Percentiles rank a stretch among this genome's conserved stretches.
Evolutionary conservation across 352 stramenopile genomes (phyloP).

Genomic region (Phytophthora uliginosa): DNA sequence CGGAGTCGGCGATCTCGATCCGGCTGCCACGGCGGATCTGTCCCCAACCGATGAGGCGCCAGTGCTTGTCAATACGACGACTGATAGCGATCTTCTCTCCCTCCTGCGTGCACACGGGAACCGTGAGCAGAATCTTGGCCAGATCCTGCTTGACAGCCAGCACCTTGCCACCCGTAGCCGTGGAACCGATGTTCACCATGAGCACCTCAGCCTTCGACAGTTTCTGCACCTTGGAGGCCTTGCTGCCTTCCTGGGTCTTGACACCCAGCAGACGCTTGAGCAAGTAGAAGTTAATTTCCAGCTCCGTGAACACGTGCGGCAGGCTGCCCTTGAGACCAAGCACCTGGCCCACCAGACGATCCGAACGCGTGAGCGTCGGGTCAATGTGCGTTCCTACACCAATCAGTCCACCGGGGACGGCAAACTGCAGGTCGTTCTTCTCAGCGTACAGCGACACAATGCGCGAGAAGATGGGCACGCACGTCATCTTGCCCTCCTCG

Average conservation of each 20-base stretch:
- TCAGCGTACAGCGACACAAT: slow-evolving; percentile 99
- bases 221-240: slow-evolving; percentile 99
- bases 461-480: slow-evolving; percentile 94
- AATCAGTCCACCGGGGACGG: slow-evolving; percentile 99
- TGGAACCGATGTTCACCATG: slow-evolving; percentile 99
- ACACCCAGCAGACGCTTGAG: slow-evolving; percentile 99
- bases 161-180: slow-evolving; percentile 97
- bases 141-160: slow-evolving; percentile 98
- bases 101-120: slow-evolving; percentile 99
- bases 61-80: slow-evolving; percentile 99
- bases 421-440: slow-evolving; percentile 99
- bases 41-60: slow-evolving; percentile 99
- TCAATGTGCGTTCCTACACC: slow-evolving; percentile 99
- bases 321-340: slow-evolving; percentile 98
- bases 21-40: slow-evolving; percentile 98
- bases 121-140: slow-evolving; percentile 99
- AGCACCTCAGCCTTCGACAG: slow-evolving; percentile 99
- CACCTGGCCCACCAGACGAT: slow-evolving; percentile 99
- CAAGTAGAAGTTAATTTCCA: slow-evolving; percentile 99
- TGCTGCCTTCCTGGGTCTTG: slow-evolving; percentile 99
- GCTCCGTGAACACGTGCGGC: slow-evolving; percentile 99
- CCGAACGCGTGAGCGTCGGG: slow-evolving; percentile 98
- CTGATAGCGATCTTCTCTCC: slow-evolving; percentile 99
- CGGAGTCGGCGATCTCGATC: slow-evolving; percentile 92
- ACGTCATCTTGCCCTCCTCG: slow-evolving; percentile 96